Evolutionary conservation across 495 filamentous ascomycete species (phyloP).

Genomic region (Durotheca rogersii): DNA sequence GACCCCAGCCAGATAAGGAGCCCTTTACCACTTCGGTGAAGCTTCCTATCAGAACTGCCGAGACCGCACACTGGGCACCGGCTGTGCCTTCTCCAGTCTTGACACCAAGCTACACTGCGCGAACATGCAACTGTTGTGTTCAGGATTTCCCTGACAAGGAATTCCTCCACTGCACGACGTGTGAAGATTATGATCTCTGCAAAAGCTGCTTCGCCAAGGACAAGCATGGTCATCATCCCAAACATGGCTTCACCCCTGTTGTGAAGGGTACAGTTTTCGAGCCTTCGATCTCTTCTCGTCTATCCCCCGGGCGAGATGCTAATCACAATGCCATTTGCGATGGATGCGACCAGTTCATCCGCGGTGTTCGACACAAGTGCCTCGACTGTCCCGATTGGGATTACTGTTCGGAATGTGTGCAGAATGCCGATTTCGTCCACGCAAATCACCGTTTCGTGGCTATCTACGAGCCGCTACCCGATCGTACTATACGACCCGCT

Average conservation of each 20-base stretch:
- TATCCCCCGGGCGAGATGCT: constrained; percentile 77
- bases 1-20: constrained; percentile 18
- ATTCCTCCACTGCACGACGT: constrained; percentile 82
- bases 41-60: constrained; percentile 35
- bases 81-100: constrained; percentile 28
- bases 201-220: constrained; percentile 70
- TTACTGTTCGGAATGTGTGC: constrained; percentile 79
- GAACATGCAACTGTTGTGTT: constrained; percentile 93
- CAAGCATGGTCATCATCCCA: constrained; percentile 91
- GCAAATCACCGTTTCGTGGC: constrained; percentile 87
- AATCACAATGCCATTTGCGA: constrained; percentile 90
- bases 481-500: constrained; percentile 36
- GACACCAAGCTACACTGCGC: constrained; percentile 45
- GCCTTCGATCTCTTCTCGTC: constrained; percentile 57
- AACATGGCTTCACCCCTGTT: constrained; percentile 72
- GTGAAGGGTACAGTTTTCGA: constrained; percentile 58
- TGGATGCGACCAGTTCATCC: constrained; percentile 86
- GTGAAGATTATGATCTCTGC: constrained; percentile 92
- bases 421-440: constrained; percentile 65
- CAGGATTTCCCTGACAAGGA: constrained; percentile 70
- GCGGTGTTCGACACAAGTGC: constrained; percentile 95
- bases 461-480: constrained; percentile 75
- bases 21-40: neutral
- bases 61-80: constrained; percentile 1
- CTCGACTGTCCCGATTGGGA: constrained; percentile 97